These are phyloP conservation scores for Blastomyces gilchristii DNA, from an alignment of 2,329 filamentous ascomycete species.

Conservation along the genomic window DNA sequence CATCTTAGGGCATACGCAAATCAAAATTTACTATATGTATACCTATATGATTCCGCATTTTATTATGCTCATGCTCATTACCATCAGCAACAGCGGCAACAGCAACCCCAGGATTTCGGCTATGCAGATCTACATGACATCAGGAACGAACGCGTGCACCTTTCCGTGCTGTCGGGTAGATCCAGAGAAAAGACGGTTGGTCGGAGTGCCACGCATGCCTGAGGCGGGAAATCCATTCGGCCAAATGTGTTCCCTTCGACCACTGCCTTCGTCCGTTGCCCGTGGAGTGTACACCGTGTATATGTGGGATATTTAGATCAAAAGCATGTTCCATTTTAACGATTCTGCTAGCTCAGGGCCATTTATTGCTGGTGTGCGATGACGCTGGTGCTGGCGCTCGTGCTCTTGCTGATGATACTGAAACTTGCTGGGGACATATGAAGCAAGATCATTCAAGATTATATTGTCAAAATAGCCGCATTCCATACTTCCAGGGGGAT, in stretches of 20 bases:
- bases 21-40: slow-evolving; percentile 19
- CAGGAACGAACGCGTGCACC: background rate
- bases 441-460: too few relatives aligned
- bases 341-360: too few relatives aligned
- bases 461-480: too few relatives aligned
- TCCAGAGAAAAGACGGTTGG: slow-evolving; percentile 34
- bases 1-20: slow-evolving; percentile 24
- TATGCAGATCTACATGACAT: background rate
- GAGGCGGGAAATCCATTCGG: slow-evolving; percentile 21
- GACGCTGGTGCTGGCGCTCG: too few relatives aligned
- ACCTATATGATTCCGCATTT: background rate
- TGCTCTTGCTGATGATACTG: too few relatives aligned
- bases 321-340: too few relatives aligned
- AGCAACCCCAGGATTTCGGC: background rate
- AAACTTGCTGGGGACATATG: too few relatives aligned
- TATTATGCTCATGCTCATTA: background rate
- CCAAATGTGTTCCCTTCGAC: background rate
- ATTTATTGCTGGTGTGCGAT: too few relatives aligned
- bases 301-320: too few relatives aligned
- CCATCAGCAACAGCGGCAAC: background rate
- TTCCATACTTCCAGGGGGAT: too few relatives aligned
- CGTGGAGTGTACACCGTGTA: too few relatives aligned
- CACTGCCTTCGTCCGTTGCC: too few relatives aligned
- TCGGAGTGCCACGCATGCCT: background rate
- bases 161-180: slow-evolving; percentile 29